Evolutionary conservation across 2,329 filamentous ascomycete species (phyloP).

Genomic region (Colletotrichum tanaceti): DNA sequence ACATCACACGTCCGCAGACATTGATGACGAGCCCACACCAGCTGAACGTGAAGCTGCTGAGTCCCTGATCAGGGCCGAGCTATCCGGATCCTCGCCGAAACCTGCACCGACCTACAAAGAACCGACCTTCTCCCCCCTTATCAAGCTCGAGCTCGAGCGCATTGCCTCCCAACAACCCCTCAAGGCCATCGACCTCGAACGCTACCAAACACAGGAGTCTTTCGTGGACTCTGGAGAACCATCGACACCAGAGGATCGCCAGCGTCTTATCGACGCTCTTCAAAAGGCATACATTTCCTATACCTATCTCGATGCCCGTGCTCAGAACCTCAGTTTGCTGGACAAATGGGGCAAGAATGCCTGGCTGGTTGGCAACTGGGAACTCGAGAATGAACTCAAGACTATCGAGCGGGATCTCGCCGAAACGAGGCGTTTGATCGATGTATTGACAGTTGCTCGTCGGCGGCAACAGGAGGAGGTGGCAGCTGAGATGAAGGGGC

Average conservation of each 20-base stretch:
- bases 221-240: slow-evolving; percentile 45
- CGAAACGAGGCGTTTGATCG: slow-evolving; percentile 73
- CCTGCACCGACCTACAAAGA: slow-evolving; percentile 66
- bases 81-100: slow-evolving; percentile 56
- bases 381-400: slow-evolving; percentile 78
- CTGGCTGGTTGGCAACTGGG: slow-evolving; percentile 88
- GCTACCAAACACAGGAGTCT: slow-evolving; percentile 81
- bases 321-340: slow-evolving; percentile 74
- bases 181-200: slow-evolving; percentile 76
- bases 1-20: slow-evolving; percentile 67
- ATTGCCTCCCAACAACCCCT: slow-evolving; percentile 67
- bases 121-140: slow-evolving; percentile 71
- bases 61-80: slow-evolving; percentile 76
- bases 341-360: slow-evolving; percentile 88
- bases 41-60: slow-evolving; percentile 73
- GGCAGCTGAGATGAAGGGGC: slow-evolving; percentile 75
- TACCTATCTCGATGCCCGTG: slow-evolving; percentile 64
- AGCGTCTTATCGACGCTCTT: slow-evolving; percentile 72
- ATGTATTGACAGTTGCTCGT: slow-evolving; percentile 77
- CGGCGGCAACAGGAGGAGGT: slow-evolving; percentile 77
- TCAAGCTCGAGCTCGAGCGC: slow-evolving; percentile 76
- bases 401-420: slow-evolving; percentile 80
- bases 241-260: slow-evolving; percentile 57
- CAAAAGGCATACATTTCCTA: slow-evolving; percentile 62
- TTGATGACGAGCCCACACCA: slow-evolving; percentile 78